phyloP scores from a whole-genome alignment of 805 yeast species.

The Candida boleticola region DNA sequence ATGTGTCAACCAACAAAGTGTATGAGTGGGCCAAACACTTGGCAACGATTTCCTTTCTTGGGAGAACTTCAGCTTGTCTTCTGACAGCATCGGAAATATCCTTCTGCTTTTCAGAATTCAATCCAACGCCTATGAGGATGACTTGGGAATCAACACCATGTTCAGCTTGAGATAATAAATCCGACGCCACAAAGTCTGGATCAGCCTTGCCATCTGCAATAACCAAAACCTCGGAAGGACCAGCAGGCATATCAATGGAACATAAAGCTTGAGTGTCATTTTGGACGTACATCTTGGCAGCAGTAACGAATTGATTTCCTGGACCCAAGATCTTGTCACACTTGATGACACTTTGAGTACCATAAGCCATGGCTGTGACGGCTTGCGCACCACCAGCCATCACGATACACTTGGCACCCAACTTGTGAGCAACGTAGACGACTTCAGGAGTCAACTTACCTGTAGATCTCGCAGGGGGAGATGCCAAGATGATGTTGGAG shows the following conservation, averaged over 20 bases:
- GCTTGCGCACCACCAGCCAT: constrained; percentile 99
- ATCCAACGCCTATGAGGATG: constrained; percentile 77
- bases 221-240: constrained; percentile 98
- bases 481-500: constrained; percentile 84
- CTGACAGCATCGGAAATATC: constrained; percentile 82
- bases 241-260: constrained; percentile 99
- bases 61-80: constrained; percentile 76
- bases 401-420: constrained; percentile 87
- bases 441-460: constrained; percentile 96
- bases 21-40: constrained; percentile 91
- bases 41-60: constrained; percentile 91
- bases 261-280: constrained; percentile 94
- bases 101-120: constrained; percentile 56
- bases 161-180: constrained; percentile 95
- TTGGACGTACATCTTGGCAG: constrained; percentile 96
- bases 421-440: constrained; percentile 93
- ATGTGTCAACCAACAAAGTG: constrained; percentile 63
- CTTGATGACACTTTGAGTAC: constrained; percentile 88
- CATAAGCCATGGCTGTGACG: constrained; percentile 97
- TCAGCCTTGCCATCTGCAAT: constrained; percentile 85
- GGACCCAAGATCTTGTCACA: constrained; percentile 98
- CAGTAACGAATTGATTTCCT: constrained; percentile 98
- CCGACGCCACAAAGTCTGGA: constrained; percentile 96
- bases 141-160: constrained; percentile 99
- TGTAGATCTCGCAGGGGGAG: constrained; percentile 87